Conservation (phyloP, 768 basidiomycete genomes). For the Mycena venus region DNA sequence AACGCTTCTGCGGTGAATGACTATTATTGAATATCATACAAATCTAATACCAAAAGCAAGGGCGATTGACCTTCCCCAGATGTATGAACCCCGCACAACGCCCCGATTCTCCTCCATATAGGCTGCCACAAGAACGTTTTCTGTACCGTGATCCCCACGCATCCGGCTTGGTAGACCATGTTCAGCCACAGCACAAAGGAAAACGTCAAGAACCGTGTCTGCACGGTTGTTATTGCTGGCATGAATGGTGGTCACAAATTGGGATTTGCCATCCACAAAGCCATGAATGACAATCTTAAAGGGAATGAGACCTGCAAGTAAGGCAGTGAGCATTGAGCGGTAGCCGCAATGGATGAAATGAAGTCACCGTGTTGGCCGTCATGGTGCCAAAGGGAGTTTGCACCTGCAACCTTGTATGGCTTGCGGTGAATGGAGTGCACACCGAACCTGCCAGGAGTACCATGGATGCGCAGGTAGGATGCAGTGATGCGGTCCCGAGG, state of each 20-base stretch:
- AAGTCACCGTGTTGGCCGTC: conserved; percentile 54
- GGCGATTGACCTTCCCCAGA: conserved; percentile 1
- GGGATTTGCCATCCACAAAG: conserved; percentile 57
- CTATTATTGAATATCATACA: too few species aligned
- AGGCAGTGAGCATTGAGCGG: not conserved
- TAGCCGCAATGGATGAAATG: too few species aligned
- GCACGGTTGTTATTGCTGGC: conserved; percentile 57
- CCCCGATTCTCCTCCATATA: not conserved
- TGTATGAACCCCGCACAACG: not conserved
- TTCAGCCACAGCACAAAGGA: conserved; percentile 35
- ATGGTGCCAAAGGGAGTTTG: too few species aligned
- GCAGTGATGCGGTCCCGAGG: conserved; percentile 32
- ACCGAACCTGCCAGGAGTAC: too few species aligned
- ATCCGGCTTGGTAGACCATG: conserved; percentile 51
- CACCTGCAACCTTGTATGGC: too few species aligned
- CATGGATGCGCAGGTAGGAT: conserved; percentile 36
- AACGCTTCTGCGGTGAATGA: conserved; percentile 32
- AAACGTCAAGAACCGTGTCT: conserved; percentile 53
- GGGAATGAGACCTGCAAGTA: conserved; percentile 37
- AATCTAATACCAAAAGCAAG: too few species aligned
- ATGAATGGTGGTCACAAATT: conserved; percentile 49
- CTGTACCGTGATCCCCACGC: too few species aligned
- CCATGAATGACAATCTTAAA: conserved; percentile 48
- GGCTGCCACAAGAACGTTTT: too few species aligned
- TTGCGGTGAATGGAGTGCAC: too few species aligned